Conservation (phyloP, 2,329 filamentous ascomycete genomes). For the Beauveria pseudobassiana region DNA sequence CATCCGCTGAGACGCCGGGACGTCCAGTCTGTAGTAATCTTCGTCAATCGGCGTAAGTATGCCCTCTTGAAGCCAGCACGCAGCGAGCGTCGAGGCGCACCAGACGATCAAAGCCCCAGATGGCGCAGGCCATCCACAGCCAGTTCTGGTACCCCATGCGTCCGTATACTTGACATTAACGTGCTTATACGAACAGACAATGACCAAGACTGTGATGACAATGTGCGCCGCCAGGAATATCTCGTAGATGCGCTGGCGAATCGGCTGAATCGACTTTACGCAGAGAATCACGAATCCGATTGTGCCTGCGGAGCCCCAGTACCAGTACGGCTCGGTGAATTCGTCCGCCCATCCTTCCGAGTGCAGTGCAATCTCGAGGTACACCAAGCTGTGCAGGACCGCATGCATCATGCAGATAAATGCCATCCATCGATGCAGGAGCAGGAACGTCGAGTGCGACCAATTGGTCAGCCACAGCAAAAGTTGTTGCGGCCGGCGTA, state of each 20-base stretch:
- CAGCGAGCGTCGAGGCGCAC: conserved; percentile 16
- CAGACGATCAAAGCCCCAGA: conserved; percentile 24
- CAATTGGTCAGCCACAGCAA: conserved; percentile 40
- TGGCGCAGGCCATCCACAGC: conserved; percentile 20
- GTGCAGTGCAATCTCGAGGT: conserved; percentile 26
- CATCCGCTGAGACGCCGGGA: conserved; percentile 19
- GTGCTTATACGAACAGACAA: conserved; percentile 38
- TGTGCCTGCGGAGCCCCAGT: conserved; percentile 35
- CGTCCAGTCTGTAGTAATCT: conserved; percentile 23
- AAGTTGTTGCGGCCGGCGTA: conserved; percentile 40
- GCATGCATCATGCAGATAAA: conserved; percentile 37
- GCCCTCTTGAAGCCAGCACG: conserved; percentile 21
- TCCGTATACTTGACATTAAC: conserved; percentile 27
- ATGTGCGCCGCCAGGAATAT: conserved; percentile 38
- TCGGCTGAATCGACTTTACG: conserved; percentile 25
- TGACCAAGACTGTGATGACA: conserved; percentile 28
- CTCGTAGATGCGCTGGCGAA: conserved; percentile 34
- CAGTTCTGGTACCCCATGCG: conserved; percentile 33
- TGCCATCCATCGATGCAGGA: conserved; percentile 42
- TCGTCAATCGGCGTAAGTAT: conserved; percentile 20
- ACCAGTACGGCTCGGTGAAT: conserved; percentile 30
- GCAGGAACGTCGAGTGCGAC: conserved; percentile 36
- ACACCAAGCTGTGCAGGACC: conserved; percentile 37
- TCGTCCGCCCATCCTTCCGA: conserved; percentile 21
- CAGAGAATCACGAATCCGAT: conserved; percentile 24